These are phyloP conservation scores for Carex pumila DNA, from an alignment of 176 grass and related monocot genomes.

Conservation along the genomic window DNA sequence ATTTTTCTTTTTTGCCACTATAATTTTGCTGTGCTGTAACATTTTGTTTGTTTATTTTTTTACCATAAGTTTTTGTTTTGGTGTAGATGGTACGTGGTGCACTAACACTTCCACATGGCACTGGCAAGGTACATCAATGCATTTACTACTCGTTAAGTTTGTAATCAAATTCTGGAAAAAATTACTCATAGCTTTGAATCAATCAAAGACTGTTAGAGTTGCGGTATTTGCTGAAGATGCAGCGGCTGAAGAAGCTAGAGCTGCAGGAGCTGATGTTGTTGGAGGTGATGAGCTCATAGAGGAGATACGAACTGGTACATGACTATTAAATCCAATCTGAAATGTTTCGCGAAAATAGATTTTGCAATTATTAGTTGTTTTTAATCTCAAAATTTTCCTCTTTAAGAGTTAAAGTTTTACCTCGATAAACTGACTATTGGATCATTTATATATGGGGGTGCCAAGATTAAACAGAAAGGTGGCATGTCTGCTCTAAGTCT, in stretches of 20 bases:
- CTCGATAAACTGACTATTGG: neutral
- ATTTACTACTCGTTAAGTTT: neutral
- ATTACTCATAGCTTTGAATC: conserved; percentile 13
- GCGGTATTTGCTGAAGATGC: conserved; percentile 96
- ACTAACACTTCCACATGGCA: conserved; percentile 86
- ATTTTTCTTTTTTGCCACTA: neutral
- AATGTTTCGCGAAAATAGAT: neutral
- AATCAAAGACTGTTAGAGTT: conserved; percentile 72
- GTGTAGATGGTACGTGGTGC: conserved; percentile 96
- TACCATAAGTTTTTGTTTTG: conserved; percentile 9
- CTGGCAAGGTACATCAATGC: conserved; percentile 57
- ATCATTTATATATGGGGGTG: neutral
- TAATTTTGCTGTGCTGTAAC: neutral
- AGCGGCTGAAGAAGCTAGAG: conserved; percentile 76
- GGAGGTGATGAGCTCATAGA: conserved; percentile 86
- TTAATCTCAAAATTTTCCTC: neutral
- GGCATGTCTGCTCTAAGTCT: neutral
- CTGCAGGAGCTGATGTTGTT: conserved; percentile 82
- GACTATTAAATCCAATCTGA: neutral
- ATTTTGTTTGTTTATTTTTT: neutral
- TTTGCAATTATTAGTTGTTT: neutral
- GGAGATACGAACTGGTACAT: conserved; percentile 64
- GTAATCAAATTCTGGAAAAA: neutral
- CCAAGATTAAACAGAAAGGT: neutral
- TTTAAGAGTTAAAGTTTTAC: neutral